phyloP scores from a whole-genome alignment of 2,329 filamentous ascomycete genomes.

The Zopfia rhizophila region DNA sequence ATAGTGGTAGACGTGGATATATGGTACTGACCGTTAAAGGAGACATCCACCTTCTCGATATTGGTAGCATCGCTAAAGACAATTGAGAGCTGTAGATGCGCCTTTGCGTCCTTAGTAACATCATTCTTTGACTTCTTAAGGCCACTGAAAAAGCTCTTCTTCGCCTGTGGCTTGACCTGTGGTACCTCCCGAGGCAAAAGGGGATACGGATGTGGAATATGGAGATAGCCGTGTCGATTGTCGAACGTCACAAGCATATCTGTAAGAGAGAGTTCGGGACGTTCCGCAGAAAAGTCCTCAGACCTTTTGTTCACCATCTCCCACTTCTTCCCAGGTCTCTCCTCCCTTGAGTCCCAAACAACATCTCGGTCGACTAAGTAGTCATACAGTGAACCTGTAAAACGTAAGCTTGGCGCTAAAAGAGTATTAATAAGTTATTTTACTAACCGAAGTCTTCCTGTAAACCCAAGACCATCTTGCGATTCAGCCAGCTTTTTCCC shows the following conservation, averaged over 20 bases:
- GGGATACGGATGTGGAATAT: conserved; percentile 70
- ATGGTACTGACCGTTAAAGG: conserved; percentile 44
- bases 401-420: no score
- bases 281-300: conserved; percentile 54
- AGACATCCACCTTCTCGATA: conserved; percentile 50
- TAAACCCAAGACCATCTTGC: conserved; percentile 66
- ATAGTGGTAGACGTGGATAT: neutral
- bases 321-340: conserved; percentile 71
- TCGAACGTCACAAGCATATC: conserved; percentile 74
- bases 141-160: conserved; percentile 47
- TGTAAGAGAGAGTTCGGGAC: conserved; percentile 69
- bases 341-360: conserved; percentile 71
- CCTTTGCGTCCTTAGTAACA: conserved; percentile 47
- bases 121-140: conserved; percentile 50
- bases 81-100: conserved; percentile 51
- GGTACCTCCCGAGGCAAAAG: conserved; percentile 62
- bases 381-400: conserved; percentile 74
- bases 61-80: conserved; percentile 55
- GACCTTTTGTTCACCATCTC: conserved; percentile 61
- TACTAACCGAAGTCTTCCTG: conserved; percentile 75
- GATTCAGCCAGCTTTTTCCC: conserved; percentile 66
- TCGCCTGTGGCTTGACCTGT: conserved; percentile 32
- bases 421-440: no score
- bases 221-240: conserved; percentile 65
- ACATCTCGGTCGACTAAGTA: conserved; percentile 75